Base-by-base conservation (phyloP, 176 grass and related monocot genomes). In the Carex myosuroides region DNA sequence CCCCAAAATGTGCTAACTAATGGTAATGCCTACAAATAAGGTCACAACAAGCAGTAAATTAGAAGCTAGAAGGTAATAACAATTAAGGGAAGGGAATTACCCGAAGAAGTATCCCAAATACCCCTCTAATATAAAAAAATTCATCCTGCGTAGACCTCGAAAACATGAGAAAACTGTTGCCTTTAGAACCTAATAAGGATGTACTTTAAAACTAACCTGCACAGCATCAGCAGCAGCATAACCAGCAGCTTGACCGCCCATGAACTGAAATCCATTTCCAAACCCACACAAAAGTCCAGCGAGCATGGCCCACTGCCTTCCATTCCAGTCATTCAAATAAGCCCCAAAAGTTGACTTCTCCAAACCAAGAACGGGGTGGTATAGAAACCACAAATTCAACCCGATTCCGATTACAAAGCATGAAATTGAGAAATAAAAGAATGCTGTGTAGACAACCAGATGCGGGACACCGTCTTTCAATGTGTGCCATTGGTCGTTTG, bases 221-320 rank as follows among this genome's bases (percentile, higher is more conserved):
- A 99, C 96, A 79, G 96, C 88, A 90, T 95, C 96, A 55, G 96
- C 96, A 85, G 96, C 96, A 81, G 96, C 96, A 85, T 98, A 98
- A 12, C 96, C 93, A 30, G 93, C 96, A 84, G 96, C 96, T 66
- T 98, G 93, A 2, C 96, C 96, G 4, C 96, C 96, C 96, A 95
- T 98, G 89, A 98, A 98, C 76, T 95, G 95, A 74, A 98, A 95
- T 5, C 95, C 95, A 70, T 98, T 98, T 14, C 95, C 95, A 29
- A 98, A 93, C 8, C 96, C 93, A 17, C 93, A 95, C 10, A 98
- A 87, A 29, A 98, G 55, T 6, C 96, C 93, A 0, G 93, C 96
- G 4, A 93, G 85, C 60, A 98, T 88, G 61, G 96, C 96, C 96
- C 96, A 98, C 6, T 90, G 96, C 83, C 96, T 93, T 76, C 96